Evolutionary conservation across 306 rosid genomes (phyloP), one percentile per base, ranked within the genome.

Genomic region (Canavalia gladiata): DNA sequence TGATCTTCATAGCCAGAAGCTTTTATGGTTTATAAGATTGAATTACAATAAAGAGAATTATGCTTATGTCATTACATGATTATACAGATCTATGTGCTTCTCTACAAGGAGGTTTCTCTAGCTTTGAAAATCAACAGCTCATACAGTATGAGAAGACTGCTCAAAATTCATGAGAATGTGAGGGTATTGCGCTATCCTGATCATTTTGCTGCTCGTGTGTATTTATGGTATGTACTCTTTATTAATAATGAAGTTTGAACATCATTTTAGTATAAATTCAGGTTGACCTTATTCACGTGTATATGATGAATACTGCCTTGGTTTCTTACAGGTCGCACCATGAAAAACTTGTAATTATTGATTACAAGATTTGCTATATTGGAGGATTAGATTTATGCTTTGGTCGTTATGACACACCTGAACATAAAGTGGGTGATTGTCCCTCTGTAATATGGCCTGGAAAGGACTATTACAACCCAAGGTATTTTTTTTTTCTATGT

Each of bases 311-410:
- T 68, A 85, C n/a, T 86, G 59, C 82, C 79, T 76, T 85, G 85
- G 89, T 79, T 90, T 78, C 71, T 60, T 86, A 80, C 86, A 96
- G 99, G 99, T 96, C 99, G 42, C 99, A 96, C 91, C 99, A 96
- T 88, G 99, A 96, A 85, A 96, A 96, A 88, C 90, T 96, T 86
- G 97, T 96, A 85, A 96, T 96, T 83, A 71, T 96, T 85, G 99
- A 96, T 90, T 83, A 92, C 83, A 92, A 90, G 88, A 84, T 93
- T 86, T 96, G 98, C 93, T 96, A 88, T 87, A 86, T 96, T 33
- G 98, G 98, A 72, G 99, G 99, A 81, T 83, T 96, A 79, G 99
- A 96, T 84, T 88, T 96, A 88, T 93, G 99, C 92, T 96, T 96
- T 87, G 99, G 99, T 74, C 98, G 99, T 82, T 93, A 88, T 80